Percentiles rank a stretch among this genome's conserved stretches.
Evolutionary conservation across 192 early-diverging fungal species (phyloP).

Genomic region (Backusella australiensis): DNA sequence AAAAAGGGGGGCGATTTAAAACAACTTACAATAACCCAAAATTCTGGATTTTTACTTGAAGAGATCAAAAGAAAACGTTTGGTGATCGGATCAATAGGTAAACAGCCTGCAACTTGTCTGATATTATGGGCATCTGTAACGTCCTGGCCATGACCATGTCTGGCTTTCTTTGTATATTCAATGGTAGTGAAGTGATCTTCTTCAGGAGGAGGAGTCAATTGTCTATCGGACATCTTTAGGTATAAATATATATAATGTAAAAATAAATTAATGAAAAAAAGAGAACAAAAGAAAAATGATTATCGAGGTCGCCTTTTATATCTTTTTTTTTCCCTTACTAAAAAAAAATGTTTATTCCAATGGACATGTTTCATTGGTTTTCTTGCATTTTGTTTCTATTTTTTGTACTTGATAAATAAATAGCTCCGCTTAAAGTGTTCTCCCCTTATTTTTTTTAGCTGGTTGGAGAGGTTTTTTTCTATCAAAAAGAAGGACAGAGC

Average conservation of each 20-base stretch:
- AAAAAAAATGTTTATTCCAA: background rate
- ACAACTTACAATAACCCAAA: conserved; percentile 47
- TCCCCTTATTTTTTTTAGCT: background rate
- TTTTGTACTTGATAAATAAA: background rate
- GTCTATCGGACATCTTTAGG: background rate
- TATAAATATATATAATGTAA: background rate
- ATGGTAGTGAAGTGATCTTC: background rate
- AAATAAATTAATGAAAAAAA: background rate
- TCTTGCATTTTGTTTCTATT: background rate
- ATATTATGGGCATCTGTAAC: conserved; percentile 18
- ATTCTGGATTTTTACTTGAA: conserved; percentile 41
- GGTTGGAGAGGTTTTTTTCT: background rate
- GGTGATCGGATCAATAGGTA: conserved; percentile 44
- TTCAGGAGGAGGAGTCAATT: conserved; percentile 11
- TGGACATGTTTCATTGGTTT: background rate
- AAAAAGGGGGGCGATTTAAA: background rate
- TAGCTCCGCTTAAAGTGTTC: background rate
- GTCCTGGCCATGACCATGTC: conserved; percentile 25
- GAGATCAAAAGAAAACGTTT: conserved; percentile 48
- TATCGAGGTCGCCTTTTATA: background rate
- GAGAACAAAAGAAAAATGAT: background rate
- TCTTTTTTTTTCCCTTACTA: background rate
- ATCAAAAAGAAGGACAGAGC: no score
- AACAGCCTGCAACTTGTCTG: conserved; percentile 46
- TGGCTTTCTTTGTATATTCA: conserved; percentile 24